These are phyloP conservation scores for Saprolegnia parasitica DNA, from an alignment of 352 stramenopile species.

Conservation along the genomic window DNA sequence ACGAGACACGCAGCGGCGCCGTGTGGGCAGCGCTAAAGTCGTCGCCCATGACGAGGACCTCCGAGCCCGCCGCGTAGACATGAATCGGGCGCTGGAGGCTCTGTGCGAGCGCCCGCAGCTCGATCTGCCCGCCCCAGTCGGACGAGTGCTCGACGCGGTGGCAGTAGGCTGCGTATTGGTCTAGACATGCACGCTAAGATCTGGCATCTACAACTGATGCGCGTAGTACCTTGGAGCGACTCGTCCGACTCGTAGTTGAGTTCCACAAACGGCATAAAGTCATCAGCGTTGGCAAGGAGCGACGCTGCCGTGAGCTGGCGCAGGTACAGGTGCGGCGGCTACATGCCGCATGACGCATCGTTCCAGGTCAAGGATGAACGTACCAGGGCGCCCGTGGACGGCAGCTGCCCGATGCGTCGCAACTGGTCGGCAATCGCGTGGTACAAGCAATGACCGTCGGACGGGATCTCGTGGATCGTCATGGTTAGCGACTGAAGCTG, in stretches of 20 bases:
- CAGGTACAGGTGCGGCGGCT: constrained; percentile 61
- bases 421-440: constrained; percentile 92
- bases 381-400: constrained; percentile 17
- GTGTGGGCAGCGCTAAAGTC: constrained; percentile 74
- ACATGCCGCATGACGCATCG: neutral
- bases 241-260: constrained; percentile 49
- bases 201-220: neutral
- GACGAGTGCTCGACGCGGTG: constrained; percentile 83
- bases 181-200: constrained; percentile 27
- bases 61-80: constrained; percentile 87
- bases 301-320: constrained; percentile 66
- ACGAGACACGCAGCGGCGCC: constrained; percentile 88
- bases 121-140: constrained; percentile 96
- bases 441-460: constrained; percentile 98
- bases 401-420: constrained; percentile 43
- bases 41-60: constrained; percentile 86
- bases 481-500: constrained; percentile 55
- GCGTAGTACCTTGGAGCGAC: constrained; percentile 34
- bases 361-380: neutral
- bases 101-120: constrained; percentile 90
- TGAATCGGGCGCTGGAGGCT: constrained; percentile 85
- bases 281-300: constrained; percentile 76
- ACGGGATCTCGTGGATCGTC: constrained; percentile 90
- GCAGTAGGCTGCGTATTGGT: constrained; percentile 90
- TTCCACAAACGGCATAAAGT: constrained; percentile 91